Evolutionary conservation across 2,329 filamentous ascomycete species (phyloP).

Genomic region (Parastagonospora avenae): DNA sequence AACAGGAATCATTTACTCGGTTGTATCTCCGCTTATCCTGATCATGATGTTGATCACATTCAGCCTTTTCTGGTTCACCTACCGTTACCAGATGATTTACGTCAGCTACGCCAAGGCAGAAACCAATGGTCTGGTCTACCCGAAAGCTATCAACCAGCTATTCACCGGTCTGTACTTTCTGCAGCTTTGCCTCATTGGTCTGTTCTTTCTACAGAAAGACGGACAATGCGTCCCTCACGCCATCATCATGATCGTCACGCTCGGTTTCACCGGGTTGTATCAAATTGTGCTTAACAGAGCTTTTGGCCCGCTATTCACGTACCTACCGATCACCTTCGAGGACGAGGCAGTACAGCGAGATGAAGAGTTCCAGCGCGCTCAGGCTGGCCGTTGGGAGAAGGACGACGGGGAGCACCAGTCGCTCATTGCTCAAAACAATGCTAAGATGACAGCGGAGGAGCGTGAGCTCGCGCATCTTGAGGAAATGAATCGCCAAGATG

Average conservation of each 20-base stretch:
- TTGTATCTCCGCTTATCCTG: conserved; percentile 88
- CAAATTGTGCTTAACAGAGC: conserved; percentile 81
- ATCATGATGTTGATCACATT: conserved; percentile 95
- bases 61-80: conserved; percentile 86
- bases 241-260: conserved; percentile 79
- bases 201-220: conserved; percentile 80
- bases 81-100: conserved; percentile 96
- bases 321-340: conserved; percentile 92
- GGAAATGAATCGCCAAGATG: conserved; percentile 23
- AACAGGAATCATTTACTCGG: conserved; percentile 75
- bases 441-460: conserved; percentile 35
- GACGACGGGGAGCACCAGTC: conserved; percentile 56
- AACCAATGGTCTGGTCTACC: conserved; percentile 91
- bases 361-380: conserved; percentile 81
- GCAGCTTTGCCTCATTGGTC: conserved; percentile 85
- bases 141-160: conserved; percentile 89
- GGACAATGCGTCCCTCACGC: conserved; percentile 75
- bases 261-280: conserved; percentile 74
- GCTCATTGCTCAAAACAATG: conserved; percentile 43
- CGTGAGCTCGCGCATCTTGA: conserved; percentile 42
- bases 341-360: conserved; percentile 93
- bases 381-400: conserved; percentile 69
- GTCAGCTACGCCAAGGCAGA: conserved; percentile 88
- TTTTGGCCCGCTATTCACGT: conserved; percentile 84
- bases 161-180: conserved; percentile 96